These are phyloP conservation scores for Solanum medicagineum DNA, from an alignment of 257 asterid species.

Conservation along the genomic window DNA sequence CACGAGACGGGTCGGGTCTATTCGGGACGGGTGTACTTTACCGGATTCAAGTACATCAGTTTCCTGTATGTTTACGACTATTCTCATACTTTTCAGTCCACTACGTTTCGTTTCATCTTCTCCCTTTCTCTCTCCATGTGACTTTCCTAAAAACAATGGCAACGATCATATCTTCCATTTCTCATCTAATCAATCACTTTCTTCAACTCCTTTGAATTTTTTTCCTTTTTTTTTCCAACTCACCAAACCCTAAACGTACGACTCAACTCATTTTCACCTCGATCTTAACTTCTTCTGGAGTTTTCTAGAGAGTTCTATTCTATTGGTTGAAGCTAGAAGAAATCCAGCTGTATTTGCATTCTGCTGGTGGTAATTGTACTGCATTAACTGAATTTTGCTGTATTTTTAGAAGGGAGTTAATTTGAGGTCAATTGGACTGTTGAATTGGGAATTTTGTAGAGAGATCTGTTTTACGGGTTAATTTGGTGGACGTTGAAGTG, in stretches of 20 bases:
- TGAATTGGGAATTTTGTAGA: constrained; percentile 16
- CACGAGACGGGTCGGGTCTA: not conserved
- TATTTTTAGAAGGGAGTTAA: not conserved
- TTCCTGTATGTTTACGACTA: not conserved
- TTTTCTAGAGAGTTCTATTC: not conserved
- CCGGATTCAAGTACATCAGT: not conserved
- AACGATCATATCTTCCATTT: constrained; percentile 7
- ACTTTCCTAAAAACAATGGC: constrained; percentile 18
- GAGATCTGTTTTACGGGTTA: constrained; percentile 35
- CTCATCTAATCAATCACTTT: not conserved
- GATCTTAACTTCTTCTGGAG: not conserved
- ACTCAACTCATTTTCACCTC: constrained; percentile 4
- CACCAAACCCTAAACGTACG: constrained; percentile 17
- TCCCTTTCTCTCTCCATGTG: constrained; percentile 16
- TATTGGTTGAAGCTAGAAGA: not conserved
- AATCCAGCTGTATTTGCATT: not conserved
- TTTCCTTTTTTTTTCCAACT: not conserved
- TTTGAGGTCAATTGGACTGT: not conserved
- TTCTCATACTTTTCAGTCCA: constrained; percentile 23
- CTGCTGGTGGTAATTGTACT: not conserved
- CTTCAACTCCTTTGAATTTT: not conserved
- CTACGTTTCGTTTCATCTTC: constrained; percentile 23
- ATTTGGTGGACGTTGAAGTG: constrained; percentile 14
- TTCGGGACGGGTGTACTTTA: not conserved
- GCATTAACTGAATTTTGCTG: not conserved